Percentiles rank a stretch among this genome's conserved stretches.
Evolutionary conservation across 1,139 yeast genomes (phyloP).

Genomic region (Geotrichum australiense): DNA sequence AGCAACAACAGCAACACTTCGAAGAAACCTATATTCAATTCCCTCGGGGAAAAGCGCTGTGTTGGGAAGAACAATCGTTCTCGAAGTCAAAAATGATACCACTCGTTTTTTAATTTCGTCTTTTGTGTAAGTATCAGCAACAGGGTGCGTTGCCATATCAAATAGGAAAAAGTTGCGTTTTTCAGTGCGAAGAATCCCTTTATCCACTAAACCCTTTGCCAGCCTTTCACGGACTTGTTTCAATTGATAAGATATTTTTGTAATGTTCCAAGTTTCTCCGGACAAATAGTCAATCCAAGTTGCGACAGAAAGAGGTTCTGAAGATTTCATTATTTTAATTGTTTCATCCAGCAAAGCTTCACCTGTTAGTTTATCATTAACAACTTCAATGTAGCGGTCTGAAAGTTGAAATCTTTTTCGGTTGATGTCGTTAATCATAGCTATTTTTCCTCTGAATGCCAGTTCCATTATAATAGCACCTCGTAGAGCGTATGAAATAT

Average conservation of each 20-base stretch:
- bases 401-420: conserved; percentile 81
- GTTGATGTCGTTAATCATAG: conserved; percentile 90
- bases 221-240: conserved; percentile 95
- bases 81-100: conserved; percentile 58
- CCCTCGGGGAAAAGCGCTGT: conserved; percentile 61
- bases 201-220: conserved; percentile 95
- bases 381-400: conserved; percentile 81
- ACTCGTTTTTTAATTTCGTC: conserved; percentile 69
- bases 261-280: conserved; percentile 94
- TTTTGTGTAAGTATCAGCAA: conserved; percentile 80
- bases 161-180: conserved; percentile 88
- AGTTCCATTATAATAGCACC: conserved; percentile 91
- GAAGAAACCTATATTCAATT: conserved; percentile 61
- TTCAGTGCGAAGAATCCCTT: conserved; percentile 95
- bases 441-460: conserved; percentile 82
- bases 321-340: conserved; percentile 77
- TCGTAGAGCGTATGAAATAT: conserved; percentile 89
- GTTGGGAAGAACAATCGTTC: conserved; percentile 48
- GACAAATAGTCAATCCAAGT: conserved; percentile 92
- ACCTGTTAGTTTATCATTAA: conserved; percentile 83
- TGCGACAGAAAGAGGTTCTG: conserved; percentile 74
- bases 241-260: conserved; percentile 90
- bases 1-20: conserved; percentile 77
- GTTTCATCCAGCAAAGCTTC: conserved; percentile 94
- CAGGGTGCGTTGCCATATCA: conserved; percentile 98